A percentile compares a stretch with the other conserved stretches of the same genome.
These are phyloP conservation scores for Yamadazyma diddensiae DNA, from an alignment of 1,139 yeast genomes.

Conservation along the genomic window DNA sequence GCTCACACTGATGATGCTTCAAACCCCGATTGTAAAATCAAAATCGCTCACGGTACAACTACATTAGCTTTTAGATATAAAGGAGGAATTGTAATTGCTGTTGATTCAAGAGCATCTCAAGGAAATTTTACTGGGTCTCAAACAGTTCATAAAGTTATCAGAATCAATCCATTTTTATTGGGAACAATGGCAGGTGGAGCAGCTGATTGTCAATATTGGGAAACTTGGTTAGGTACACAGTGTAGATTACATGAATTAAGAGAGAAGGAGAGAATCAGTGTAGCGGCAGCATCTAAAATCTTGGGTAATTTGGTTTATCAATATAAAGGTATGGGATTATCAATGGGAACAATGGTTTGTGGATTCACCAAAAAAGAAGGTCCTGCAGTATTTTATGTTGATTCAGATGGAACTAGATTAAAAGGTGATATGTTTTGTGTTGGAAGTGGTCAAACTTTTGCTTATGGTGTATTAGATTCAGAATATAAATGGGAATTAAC, in stretches of 20 bases:
- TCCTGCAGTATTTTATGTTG: conserved; percentile 93
- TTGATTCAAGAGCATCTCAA: conserved; percentile 97
- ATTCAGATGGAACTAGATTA: conserved; percentile 94
- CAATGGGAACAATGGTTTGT: conserved; percentile 99
- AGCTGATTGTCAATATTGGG: conserved; percentile 99
- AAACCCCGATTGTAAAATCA: conserved; percentile 92
- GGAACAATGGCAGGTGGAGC: conserved; percentile 99
- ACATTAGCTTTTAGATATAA: conserved; percentile 94
- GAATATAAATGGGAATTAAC: conserved; percentile 86
- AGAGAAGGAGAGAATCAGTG: conserved; percentile 91
- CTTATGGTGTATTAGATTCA: conserved; percentile 97
- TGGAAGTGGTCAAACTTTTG: conserved; percentile 99
- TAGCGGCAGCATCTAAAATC: conserved; percentile 95
- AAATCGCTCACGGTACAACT: conserved; percentile 98
- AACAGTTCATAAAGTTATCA: conserved; percentile 95
- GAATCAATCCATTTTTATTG: conserved; percentile 88
- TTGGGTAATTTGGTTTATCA: conserved; percentile 85
- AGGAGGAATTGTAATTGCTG: conserved; percentile 95
- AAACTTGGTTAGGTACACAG: conserved; percentile 96
- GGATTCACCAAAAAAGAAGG: conserved; percentile 95
- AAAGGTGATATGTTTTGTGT: conserved; percentile 96
- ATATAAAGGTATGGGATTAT: conserved; percentile 97
- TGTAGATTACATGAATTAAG: conserved; percentile 93
- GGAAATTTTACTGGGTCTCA: conserved; percentile 99
- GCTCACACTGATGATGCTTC: conserved; percentile 96